Base-by-base conservation (phyloP, 495 filamentous ascomycete genomes). In the Podospora fimiseda region DNA sequence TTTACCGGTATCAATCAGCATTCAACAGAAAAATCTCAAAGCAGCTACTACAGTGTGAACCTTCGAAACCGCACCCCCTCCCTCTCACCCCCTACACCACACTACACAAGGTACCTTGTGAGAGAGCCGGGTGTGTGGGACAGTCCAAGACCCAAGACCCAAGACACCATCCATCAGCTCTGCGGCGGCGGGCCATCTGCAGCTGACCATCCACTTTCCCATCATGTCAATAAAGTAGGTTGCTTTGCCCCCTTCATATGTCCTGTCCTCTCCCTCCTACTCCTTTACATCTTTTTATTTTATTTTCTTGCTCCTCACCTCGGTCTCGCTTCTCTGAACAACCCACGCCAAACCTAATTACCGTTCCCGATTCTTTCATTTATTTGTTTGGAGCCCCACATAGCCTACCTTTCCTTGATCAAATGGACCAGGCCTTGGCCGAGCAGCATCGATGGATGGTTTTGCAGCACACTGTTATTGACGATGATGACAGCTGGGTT, bases 211-310 rank as follows among this genome's bases (percentile, higher is more conserved):
- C 67, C 67, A 61, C 61, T 66, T 57, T 63, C 58, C 72, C 65
- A 75, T 71, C 66, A 85, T 85, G 81, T 85, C 81, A 73, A 77
- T 85, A 76, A 84, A 85, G 81, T 85, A 78, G 69, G 79, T 78
- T 59, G 51, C 64, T 57, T 53, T 57, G 46, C 51, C 43, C 54
- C 52, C 52, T 50, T 60, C 55, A 59, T 57, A 42, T 42, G 45
- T 49, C 49, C 46, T 49, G 18, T 51, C 47, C 65, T 52, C 53
- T 50, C 59, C 57, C 56, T 59, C 15, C 48, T 46, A 43, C 52
- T 52, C 47, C 48, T 51, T n/a, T 51, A 48, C 65, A 57, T 43
- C 53, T 36, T 42, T 48, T 48, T 51, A 54, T 30, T 56, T 13
- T 21, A 46, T 43, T 48, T 23, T 43, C 51, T 40, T 49, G 44